These are phyloP conservation scores for Cairneyella variabilis DNA, from an alignment of 495 filamentous ascomycete species.

Conservation along the genomic window DNA sequence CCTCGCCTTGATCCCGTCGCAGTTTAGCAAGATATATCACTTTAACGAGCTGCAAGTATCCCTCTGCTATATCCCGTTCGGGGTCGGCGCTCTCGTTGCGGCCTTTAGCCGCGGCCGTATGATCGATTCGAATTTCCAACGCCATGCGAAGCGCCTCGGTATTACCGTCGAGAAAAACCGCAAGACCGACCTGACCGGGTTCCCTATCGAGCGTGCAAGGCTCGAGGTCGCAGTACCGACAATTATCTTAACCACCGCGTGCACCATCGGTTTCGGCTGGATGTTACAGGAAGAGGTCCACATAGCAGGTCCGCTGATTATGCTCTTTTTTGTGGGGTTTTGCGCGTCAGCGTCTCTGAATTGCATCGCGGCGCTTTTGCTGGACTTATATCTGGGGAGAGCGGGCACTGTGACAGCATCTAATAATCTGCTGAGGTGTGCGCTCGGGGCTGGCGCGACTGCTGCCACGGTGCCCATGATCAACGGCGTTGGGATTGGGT, in stretches of 20 bases:
- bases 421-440: conserved; percentile 59
- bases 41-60: conserved; percentile 56
- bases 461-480: background rate
- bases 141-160: conserved; percentile 35
- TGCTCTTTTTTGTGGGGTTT: conserved; percentile 59
- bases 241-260: background rate
- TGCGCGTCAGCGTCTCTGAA: conserved; percentile 49
- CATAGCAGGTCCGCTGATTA: conserved; percentile 34
- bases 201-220: conserved; percentile 62
- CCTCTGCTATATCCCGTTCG: conserved; percentile 51
- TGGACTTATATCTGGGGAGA: conserved; percentile 50
- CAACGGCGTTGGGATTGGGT: background rate
- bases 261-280: conserved; percentile 51
- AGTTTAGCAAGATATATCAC: conserved; percentile 52
- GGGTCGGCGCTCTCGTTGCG: conserved; percentile 58
- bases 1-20: conserved; percentile 39
- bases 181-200: conserved; percentile 43
- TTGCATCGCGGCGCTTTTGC: conserved; percentile 44
- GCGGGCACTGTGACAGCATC: conserved; percentile 58
- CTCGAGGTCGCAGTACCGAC: conserved; percentile 37
- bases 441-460: conserved; percentile 44
- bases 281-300: conserved; percentile 28
- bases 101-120: conserved; percentile 52
- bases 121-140: conserved; percentile 52
- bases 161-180: conserved; percentile 42